Base-by-base conservation (phyloP, 1,284 basidiomycete genomes). In the Ceratobasidium sp. region DNA sequence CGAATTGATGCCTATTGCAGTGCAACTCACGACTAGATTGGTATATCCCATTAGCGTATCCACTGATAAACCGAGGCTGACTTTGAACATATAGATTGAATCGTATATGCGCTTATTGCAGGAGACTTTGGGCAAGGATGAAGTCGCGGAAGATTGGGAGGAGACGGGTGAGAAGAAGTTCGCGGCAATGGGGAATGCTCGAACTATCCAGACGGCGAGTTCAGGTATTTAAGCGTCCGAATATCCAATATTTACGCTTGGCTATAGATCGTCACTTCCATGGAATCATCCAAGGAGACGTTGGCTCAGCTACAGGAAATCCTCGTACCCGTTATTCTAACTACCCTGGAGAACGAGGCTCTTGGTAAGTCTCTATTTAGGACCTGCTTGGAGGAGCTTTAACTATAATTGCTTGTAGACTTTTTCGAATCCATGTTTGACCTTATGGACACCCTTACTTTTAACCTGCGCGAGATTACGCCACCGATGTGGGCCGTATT, bases 391-490 rank as follows among this genome's bases (percentile, higher is more conserved):
- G 5, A 33, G 1, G 17, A 29, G 31, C 47, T 53, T n/a, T n/a
- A n/a, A n/a, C n/a, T n/a, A n/a, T n/a, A n/a, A n/a, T n/a, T n/a
- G n/a, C 6, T 56, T 1, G 41, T 78, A 93, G 95, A 97, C 80
- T 85, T 97, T 47, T 93, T 94, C 80, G 95, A 96, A 83, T 93
- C 95, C 81, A 90, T 93, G 85, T 95, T 93, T 80, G 94, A 96
- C 78, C 85, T 97, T 48, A 89, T 95, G 63, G 96, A 97, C 80
- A 91, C 87, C 76, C 83, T 97, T 69, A 95, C 94, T 1, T 97
- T 94, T 87, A 94, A 91, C 82, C 87, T 93, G 76, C 89, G 90
- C 78, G 83, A 86, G 73, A 92, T 97, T 78, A 89, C 92, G 45
- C 90, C 92, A 0, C 89, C 86, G 77, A 92, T 97, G 91, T 97